Base-by-base conservation (phyloP, 2,329 filamentous ascomycete species). In the Zarea fungicola region DNA sequence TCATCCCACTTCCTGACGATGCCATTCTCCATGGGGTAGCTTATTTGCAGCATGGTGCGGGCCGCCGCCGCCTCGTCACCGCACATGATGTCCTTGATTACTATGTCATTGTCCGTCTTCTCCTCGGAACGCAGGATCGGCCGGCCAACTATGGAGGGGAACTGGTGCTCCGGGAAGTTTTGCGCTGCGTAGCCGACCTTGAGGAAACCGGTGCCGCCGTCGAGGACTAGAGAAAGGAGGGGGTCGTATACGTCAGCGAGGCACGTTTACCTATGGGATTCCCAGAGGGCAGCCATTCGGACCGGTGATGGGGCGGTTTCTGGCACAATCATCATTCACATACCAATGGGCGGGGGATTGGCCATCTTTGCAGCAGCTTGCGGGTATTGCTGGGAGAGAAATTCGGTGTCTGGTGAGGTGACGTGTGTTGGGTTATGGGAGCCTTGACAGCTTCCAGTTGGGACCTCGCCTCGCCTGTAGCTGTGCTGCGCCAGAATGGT, bases 1-100 rank as follows among this genome's bases (percentile, higher is more conserved):
- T 99, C 93, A 60, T 99, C 93, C 93, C 93, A 99, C 65, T 90
- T 91, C 81, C 96, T 97, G 58, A 99, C 90, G 62, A 99, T 97
- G 62, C 93, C 93, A 68, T 99, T 99, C 71, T 99, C 93, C 93
- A 99, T 99, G 60, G 93, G 93, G 68, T 99, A 99, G 70, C 87
- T 95, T 65, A 99, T 95, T 71, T 99, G 93, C 53, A 99, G 83
- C 90, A 96, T 96, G 54, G 88, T 96, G 63, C 93, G 84, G 57
- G 93, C 92, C 47, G 90, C 90, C 14, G 93, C 91, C 42, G 93
- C 93, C 74, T 99, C 92, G 73, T 99, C 93, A 67, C 93, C 93
- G 73, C 92, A 97, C 93, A 99, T 99, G 67, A 99, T 96, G 74
- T 99, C 93, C 80, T 96, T 97, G 71, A 82, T 86, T 70, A 80